These are phyloP conservation scores for Boletus sp. DNA, from an alignment of 768 basidiomycete species.

Conservation along the genomic window DNA sequence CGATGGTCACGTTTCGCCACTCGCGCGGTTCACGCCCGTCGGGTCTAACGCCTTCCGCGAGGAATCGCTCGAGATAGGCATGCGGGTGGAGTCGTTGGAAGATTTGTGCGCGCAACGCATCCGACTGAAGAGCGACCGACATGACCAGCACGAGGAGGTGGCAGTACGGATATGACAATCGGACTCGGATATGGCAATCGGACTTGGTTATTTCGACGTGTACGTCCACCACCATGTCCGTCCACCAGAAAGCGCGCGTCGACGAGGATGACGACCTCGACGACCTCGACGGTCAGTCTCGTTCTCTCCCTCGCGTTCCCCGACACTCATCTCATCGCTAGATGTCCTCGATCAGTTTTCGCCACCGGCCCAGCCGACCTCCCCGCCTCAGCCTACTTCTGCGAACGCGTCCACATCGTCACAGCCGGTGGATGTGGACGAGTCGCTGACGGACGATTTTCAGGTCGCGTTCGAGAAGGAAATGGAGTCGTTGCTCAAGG, in stretches of 20 bases:
- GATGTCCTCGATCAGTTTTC: constrained; percentile 50
- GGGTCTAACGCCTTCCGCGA: constrained; percentile 73
- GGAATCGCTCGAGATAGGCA: constrained; percentile 82
- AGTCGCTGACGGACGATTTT: constrained; percentile 32
- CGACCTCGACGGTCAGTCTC: constrained; percentile 39
- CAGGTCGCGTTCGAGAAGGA: constrained; percentile 38
- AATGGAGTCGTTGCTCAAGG: constrained; percentile 43
- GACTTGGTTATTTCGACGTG: background rate
- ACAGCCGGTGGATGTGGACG: constrained; percentile 2
- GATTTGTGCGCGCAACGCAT: constrained; percentile 37
- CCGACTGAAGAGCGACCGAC: constrained; percentile 11
- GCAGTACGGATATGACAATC: no score
- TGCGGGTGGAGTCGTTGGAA: constrained; percentile 90
- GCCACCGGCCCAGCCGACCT: constrained; percentile 9
- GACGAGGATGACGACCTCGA: constrained; percentile 40
- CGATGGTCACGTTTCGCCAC: constrained; percentile 59
- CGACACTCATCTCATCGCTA: constrained; percentile 21
- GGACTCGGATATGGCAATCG: no score
- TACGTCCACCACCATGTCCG: constrained; percentile 9
- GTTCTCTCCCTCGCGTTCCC: background rate
- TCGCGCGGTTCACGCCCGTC: constrained; percentile 71
- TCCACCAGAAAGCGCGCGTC: constrained; percentile 16
- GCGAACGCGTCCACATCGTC: constrained; percentile 18
- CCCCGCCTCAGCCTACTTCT: constrained; percentile 15
- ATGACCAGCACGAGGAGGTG: background rate